phyloP scores from a whole-genome alignment of 2,329 filamentous ascomycete genomes.

The Xylariaceae sp. region DNA sequence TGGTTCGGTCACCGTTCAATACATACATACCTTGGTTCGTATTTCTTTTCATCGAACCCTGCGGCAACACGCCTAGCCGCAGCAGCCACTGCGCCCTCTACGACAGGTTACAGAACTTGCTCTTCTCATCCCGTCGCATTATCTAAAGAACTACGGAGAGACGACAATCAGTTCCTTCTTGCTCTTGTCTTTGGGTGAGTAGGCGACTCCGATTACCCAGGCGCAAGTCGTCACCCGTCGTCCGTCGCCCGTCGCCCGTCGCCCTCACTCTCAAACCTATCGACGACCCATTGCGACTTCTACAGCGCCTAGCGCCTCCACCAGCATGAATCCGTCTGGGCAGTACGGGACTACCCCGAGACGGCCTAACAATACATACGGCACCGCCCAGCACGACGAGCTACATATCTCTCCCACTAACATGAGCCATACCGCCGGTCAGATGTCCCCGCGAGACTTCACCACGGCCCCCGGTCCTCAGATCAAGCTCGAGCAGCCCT shows the following conservation, averaged over 20 bases:
- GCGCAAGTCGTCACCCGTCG: too few species aligned
- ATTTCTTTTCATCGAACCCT: background rate
- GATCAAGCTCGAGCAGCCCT: conserved; percentile 56
- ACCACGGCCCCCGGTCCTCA: conserved; percentile 49
- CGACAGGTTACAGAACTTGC: background rate
- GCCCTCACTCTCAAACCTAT: too few species aligned
- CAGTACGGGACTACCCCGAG: conserved; percentile 45
- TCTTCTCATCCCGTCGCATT: too few species aligned
- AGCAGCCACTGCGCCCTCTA: background rate
- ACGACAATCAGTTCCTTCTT: too few species aligned
- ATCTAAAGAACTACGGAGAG: too few species aligned
- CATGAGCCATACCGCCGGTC: conserved; percentile 48
- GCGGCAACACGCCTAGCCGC: background rate
- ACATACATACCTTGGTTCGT: background rate
- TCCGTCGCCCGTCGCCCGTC: too few species aligned
- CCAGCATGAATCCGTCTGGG: conserved; percentile 47
- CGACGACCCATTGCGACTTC: conserved; percentile 25
- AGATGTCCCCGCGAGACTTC: conserved; percentile 56
- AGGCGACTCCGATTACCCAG: too few species aligned
- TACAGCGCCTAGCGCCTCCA: background rate
- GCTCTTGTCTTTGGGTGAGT: too few species aligned
- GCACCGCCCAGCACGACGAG: conserved; percentile 55
- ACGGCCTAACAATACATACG: conserved; percentile 46
- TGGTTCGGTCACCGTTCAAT: background rate
- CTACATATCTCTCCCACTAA: conserved; percentile 57